phyloP scores from a whole-genome alignment of 345 rosid species.

The Rhizophora mangle region DNA sequence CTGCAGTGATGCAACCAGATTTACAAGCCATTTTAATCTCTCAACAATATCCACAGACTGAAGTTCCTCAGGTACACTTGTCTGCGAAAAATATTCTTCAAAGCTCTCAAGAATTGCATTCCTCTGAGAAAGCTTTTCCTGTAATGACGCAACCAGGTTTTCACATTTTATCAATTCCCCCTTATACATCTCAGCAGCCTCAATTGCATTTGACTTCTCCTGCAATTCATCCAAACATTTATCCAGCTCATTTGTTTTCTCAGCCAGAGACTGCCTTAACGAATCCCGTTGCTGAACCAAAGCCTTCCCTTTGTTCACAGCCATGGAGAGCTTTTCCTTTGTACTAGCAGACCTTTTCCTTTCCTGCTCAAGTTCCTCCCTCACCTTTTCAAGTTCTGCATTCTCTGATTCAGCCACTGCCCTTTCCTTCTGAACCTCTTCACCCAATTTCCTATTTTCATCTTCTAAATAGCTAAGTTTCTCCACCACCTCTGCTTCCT shows the following conservation, averaged over 20 bases:
- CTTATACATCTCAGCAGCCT: conserved; percentile 48
- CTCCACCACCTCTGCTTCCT: conserved; percentile 45
- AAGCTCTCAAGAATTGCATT: conserved; percentile 48
- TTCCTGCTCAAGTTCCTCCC: conserved; percentile 74
- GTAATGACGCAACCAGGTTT: conserved; percentile 50
- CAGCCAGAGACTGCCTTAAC: conserved; percentile 69
- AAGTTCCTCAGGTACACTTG: conserved; percentile 51
- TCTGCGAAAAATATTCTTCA: conserved; percentile 49
- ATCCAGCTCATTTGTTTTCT: conserved; percentile 67
- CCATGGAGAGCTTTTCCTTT: conserved; percentile 93
- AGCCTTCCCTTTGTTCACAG: conserved; percentile 93
- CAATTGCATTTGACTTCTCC: conserved; percentile 56
- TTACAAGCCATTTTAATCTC: conserved; percentile 46
- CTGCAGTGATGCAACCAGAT: conserved; percentile 19
- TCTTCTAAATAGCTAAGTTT: conserved; percentile 49
- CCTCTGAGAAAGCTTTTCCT: conserved; percentile 52
- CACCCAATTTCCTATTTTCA: conserved; percentile 54
- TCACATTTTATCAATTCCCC: conserved; percentile 59
- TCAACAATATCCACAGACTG: conserved; percentile 50
- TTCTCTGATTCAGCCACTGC: conserved; percentile 35
- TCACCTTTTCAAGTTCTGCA: conserved; percentile 50
- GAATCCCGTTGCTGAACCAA: conserved; percentile 89
- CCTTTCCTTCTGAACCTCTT: conserved; percentile 54
- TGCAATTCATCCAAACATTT: conserved; percentile 58
- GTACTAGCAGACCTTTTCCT: conserved; percentile 67